phyloP scores from a whole-genome alignment of 2,329 filamentous ascomycete genomes.

The Zopfia rhizophila region DNA sequence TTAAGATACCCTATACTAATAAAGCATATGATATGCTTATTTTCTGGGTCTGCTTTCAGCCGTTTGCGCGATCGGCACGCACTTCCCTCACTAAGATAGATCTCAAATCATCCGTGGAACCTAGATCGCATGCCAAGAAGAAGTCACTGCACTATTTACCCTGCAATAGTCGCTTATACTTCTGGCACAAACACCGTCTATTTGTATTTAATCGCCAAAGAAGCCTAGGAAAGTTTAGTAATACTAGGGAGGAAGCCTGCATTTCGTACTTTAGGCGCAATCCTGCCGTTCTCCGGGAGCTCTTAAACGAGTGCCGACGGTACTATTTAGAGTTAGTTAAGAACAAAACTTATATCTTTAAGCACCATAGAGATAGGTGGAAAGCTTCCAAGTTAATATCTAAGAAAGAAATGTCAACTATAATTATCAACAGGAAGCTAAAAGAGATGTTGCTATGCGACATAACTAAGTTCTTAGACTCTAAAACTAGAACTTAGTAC shows the following conservation, averaged over 20 bases:
- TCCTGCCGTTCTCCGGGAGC: constrained; percentile 19
- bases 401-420: no score
- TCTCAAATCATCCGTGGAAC: constrained; percentile 20
- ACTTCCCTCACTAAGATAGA: constrained; percentile 19
- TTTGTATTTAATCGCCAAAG: constrained; percentile 20
- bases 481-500: constrained; percentile 12
- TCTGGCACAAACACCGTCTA: constrained; percentile 18
- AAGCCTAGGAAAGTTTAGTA: constrained; percentile 18
- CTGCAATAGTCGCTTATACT: constrained; percentile 25
- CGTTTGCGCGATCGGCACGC: constrained; percentile 20
- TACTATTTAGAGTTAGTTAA: constrained; percentile 22
- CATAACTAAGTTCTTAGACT: no score
- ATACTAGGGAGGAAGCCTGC: constrained; percentile 18
- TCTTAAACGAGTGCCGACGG: constrained; percentile 18
- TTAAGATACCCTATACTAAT: constrained; percentile 21
- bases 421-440: no score
- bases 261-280: constrained; percentile 24
- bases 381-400: no score
- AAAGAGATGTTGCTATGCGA: no score
- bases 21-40: constrained; percentile 24
- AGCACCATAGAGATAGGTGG: no score
- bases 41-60: constrained; percentile 17
- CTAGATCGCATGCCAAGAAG: constrained; percentile 17
- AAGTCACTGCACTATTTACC: constrained; percentile 24
- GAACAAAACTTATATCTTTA: constrained; percentile 28